Evolutionary conservation across 768 basidiomycete species (phyloP).

Genomic region (Termitomyces sp.): DNA sequence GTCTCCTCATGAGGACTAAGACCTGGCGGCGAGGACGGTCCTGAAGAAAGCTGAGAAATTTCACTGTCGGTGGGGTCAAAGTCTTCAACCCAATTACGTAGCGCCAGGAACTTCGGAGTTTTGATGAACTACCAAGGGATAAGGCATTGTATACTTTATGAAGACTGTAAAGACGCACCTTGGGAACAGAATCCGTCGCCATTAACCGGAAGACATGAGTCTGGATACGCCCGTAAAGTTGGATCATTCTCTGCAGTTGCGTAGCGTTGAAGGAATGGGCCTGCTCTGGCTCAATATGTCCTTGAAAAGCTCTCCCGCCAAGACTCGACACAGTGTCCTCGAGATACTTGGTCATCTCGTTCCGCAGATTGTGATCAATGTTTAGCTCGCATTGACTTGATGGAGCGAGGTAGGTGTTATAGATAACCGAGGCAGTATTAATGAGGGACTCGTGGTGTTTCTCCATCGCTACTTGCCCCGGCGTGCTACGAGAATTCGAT

Average conservation of each 20-base stretch:
- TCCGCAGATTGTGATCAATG: conserved; percentile 94
- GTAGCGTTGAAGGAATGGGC: conserved; percentile 87
- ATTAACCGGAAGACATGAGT: conserved; percentile 95
- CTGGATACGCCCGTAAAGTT: conserved; percentile 94
- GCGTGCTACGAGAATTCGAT: conserved; percentile 41
- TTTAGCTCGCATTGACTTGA: conserved; percentile 95
- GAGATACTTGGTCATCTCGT: conserved; percentile 90
- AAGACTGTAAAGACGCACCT: conserved; percentile 41
- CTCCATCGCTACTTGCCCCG: conserved; percentile 90
- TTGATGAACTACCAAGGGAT: conserved; percentile 68
- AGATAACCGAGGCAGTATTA: conserved; percentile 89
- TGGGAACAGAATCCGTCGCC: conserved; percentile 99
- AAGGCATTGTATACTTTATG: conserved; percentile 7
- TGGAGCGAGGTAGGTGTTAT: conserved; percentile 93
- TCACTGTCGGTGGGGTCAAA: conserved; percentile 63
- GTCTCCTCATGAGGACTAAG: conserved; percentile 59
- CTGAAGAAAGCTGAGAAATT: conserved; percentile 46
- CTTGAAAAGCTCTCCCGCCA: conserved; percentile 74
- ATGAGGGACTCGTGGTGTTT: conserved; percentile 94
- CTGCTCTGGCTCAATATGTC: conserved; percentile 77
- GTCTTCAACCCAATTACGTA: conserved; percentile 76
- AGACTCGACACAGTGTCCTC: conserved; percentile 80
- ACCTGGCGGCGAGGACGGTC: conserved; percentile 67
- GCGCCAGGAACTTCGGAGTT: conserved; percentile 73
- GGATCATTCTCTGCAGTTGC: conserved; percentile 90